A percentile compares a stretch with the other conserved stretches of the same genome.
Evolutionary conservation across 2,329 filamentous ascomycete genomes (phyloP).

Genomic region (Cytospora piceicola): DNA sequence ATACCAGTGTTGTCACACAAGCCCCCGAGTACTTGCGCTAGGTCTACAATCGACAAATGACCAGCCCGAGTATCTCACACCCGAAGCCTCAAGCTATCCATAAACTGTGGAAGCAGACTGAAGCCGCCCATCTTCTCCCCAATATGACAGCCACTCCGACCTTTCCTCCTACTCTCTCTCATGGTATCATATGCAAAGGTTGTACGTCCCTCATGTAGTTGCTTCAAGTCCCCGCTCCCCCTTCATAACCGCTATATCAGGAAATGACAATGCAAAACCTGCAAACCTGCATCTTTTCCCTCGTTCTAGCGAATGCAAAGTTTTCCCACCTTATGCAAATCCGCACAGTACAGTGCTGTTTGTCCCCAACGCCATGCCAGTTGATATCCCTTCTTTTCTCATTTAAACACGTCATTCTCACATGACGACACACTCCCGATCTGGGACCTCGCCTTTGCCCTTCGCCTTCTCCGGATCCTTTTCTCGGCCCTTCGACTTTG

Average conservation of each 20-base stretch:
- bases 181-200: constrained; percentile 30
- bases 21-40: not conserved
- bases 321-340: constrained; percentile 10
- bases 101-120: not conserved
- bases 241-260: not conserved
- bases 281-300: not conserved
- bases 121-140: not conserved
- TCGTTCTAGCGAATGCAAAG: not conserved
- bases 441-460: constrained; percentile 43
- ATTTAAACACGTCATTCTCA: constrained; percentile 33
- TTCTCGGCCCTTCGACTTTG: constrained; percentile 42
- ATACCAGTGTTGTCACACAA: not conserved
- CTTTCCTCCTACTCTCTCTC: constrained; percentile 4
- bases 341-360: constrained; percentile 6
- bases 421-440: constrained; percentile 56
- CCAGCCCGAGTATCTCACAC: not conserved
- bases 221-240: not conserved
- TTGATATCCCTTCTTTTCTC: constrained; percentile 3
- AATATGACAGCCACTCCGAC: not conserved
- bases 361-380: constrained; percentile 23
- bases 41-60: not conserved
- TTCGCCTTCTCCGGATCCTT: constrained; percentile 43
- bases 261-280: not conserved
- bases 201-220: constrained; percentile 5
- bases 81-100: constrained; percentile 13